A percentile compares a stretch with the other conserved stretches of the same genome.
Conservation (phyloP, 768 basidiomycete genomes). For the Inosperma sp. region DNA sequence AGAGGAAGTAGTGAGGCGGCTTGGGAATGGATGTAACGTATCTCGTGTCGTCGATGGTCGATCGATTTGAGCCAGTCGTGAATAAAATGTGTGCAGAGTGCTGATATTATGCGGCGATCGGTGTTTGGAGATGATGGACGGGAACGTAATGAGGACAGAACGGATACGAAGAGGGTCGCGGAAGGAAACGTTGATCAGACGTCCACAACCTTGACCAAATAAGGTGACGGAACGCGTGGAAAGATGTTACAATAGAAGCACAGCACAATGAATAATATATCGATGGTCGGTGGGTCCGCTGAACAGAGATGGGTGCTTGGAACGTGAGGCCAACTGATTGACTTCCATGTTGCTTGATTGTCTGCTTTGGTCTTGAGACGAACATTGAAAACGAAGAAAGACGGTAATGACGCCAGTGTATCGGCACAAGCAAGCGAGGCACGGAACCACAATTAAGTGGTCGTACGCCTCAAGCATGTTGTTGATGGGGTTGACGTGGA, state of each 20-base stretch:
- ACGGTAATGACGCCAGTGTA: constrained; percentile 57
- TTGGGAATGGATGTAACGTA: constrained; percentile 1
- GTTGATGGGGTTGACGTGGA: constrained; percentile 47
- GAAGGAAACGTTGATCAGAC: constrained; percentile 26
- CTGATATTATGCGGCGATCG: too few species aligned
- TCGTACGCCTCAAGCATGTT: constrained; percentile 63
- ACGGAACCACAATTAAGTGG: constrained; percentile 81
- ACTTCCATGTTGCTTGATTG: constrained; percentile 26
- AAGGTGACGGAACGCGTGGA: constrained; percentile 21
- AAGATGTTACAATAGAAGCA: constrained; percentile 38
- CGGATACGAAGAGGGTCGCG: constrained; percentile 15
- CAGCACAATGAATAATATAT: constrained; percentile 32
- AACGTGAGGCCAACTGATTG: constrained; percentile 20
- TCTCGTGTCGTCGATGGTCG: too few species aligned
- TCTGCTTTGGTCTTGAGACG: constrained; percentile 16
- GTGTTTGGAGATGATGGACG: constrained; percentile 9
- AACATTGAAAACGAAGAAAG: constrained; percentile 14
- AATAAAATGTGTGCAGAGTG: too few species aligned
- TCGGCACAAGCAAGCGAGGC: constrained; percentile 65
- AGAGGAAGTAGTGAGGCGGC: constrained; percentile 14
- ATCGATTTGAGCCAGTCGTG: too few species aligned
- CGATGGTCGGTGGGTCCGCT: constrained; percentile 15
- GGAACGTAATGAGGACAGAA: constrained; percentile 14
- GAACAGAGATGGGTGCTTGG: constrained; percentile 17
- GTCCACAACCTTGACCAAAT: constrained; percentile 21